Evolutionary conservation across 148 eudicot genomes (phyloP).

Genomic region (Fallopia convolvulus): DNA sequence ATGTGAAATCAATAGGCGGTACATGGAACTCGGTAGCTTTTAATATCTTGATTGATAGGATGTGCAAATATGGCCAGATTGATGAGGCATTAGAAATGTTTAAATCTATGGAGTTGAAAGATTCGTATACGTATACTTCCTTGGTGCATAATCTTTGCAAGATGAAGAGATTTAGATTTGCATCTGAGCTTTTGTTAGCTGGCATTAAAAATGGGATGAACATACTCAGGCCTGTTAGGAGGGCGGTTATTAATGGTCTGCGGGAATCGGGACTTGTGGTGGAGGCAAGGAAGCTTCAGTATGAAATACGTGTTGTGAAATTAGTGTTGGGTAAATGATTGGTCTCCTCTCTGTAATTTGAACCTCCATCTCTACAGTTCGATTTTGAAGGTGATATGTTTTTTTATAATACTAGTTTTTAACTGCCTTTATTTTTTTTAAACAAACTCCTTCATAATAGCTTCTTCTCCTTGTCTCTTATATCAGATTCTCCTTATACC

Average conservation of each 20-base stretch:
- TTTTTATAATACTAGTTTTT: neutral
- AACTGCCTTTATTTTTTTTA: neutral
- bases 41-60: conserved; percentile 57
- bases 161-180: conserved; percentile 51
- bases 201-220: conserved; percentile 51
- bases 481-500: conserved; percentile 1
- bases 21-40: conserved; percentile 52
- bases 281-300: conserved; percentile 43
- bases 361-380: neutral
- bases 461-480: neutral
- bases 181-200: conserved; percentile 64
- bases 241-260: conserved; percentile 61
- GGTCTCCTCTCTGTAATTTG: neutral
- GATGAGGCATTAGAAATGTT: conserved; percentile 61
- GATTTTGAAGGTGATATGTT: neutral
- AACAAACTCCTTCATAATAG: neutral
- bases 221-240: conserved; percentile 46
- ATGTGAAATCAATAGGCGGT: conserved; percentile 36
- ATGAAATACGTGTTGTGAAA: conserved; percentile 39
- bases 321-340: conserved; percentile 2
- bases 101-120: conserved; percentile 52
- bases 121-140: conserved; percentile 76
- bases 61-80: conserved; percentile 53
- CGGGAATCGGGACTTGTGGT: conserved; percentile 32
- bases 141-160: conserved; percentile 84